These are phyloP conservation scores for Exophiala xenobiotica DNA, from an alignment of 2,329 filamentous ascomycete species.

Conservation along the genomic window DNA sequence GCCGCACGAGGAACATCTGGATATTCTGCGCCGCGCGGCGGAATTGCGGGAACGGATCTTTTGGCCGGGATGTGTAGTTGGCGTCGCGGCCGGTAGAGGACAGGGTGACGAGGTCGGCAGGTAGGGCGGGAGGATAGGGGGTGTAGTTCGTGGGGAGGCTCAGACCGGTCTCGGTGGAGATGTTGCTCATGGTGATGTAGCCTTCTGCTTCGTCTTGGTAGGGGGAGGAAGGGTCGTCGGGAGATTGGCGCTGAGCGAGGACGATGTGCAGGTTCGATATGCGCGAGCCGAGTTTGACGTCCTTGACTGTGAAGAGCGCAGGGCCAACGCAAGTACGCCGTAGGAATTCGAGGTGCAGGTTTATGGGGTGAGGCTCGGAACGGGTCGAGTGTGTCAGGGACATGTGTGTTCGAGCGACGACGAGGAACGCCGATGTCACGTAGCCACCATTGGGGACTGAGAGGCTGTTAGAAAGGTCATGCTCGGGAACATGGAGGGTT, in stretches of 20 bases:
- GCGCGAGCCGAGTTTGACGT: constrained; percentile 64
- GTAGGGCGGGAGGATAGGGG: constrained; percentile 43
- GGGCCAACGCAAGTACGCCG: constrained; percentile 61
- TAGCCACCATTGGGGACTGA: constrained; percentile 71
- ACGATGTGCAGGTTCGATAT: constrained; percentile 64
- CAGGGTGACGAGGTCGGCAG: constrained; percentile 29
- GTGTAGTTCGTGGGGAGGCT: constrained; percentile 56
- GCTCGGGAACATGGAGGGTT: background rate
- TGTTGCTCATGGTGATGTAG: constrained; percentile 65
- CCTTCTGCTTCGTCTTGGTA: constrained; percentile 54
- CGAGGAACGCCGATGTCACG: constrained; percentile 62
- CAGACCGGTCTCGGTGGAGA: constrained; percentile 58
- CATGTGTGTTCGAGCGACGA: constrained; percentile 59
- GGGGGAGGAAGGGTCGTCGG: constrained; percentile 2
- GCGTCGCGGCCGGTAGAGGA: constrained; percentile 38
- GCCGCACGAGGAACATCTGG: constrained; percentile 53
- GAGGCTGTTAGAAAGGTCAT: constrained; percentile 18
- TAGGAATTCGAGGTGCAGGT: constrained; percentile 65
- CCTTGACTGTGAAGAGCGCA: constrained; percentile 57
- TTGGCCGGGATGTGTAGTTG: constrained; percentile 47
- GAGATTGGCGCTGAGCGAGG: constrained; percentile 43
- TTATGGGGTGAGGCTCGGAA: constrained; percentile 60
- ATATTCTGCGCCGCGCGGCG: constrained; percentile 52
- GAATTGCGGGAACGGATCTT: constrained; percentile 38
- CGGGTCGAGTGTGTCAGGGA: constrained; percentile 50